These are phyloP conservation scores for Verticillium isaacii DNA, from an alignment of 2,329 filamentous ascomycete genomes.

Conservation along the genomic window DNA sequence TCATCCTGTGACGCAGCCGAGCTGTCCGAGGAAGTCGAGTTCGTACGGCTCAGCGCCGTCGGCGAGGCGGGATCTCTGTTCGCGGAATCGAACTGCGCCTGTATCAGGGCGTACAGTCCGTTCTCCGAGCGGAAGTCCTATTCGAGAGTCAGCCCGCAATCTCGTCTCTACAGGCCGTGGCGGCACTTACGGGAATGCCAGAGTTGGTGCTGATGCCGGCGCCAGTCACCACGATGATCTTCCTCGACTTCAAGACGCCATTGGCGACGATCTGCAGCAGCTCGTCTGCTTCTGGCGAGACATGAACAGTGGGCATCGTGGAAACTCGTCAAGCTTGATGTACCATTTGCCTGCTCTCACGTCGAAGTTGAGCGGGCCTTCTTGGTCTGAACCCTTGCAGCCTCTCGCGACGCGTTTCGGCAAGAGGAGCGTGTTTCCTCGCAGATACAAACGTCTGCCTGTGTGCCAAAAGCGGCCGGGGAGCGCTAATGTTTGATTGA, in stretches of 20 bases:
- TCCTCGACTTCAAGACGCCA: slow-evolving; percentile 57
- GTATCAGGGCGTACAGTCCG: slow-evolving; percentile 67
- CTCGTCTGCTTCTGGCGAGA: slow-evolving; percentile 44
- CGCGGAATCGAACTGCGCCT: slow-evolving; percentile 58
- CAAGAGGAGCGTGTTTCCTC: neutral
- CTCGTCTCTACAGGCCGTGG: neutral
- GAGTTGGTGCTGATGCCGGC: slow-evolving; percentile 73
- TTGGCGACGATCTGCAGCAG: slow-evolving; percentile 63
- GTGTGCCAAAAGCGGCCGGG: neutral
- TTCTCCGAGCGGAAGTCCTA: slow-evolving; percentile 70
- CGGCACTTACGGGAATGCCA: slow-evolving; percentile 60
- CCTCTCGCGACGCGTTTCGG: neutral
- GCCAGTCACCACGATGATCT: slow-evolving; percentile 67
- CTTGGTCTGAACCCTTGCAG: neutral
- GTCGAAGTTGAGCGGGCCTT: neutral
- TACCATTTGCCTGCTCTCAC: neutral
- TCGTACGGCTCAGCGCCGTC: neutral
- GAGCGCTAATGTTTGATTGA: neutral
- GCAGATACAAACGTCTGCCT: neutral
- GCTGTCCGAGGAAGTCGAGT: neutral
- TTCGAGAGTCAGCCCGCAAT: neutral
- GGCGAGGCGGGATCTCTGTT: slow-evolving; percentile 18
- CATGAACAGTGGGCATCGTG: slow-evolving; percentile 55
- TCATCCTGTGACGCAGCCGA: neutral
- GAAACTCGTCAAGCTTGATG: slow-evolving; percentile 2